phyloP scores from a whole-genome alignment of 176 grass and related monocot species.

The Olyra latifolia region DNA sequence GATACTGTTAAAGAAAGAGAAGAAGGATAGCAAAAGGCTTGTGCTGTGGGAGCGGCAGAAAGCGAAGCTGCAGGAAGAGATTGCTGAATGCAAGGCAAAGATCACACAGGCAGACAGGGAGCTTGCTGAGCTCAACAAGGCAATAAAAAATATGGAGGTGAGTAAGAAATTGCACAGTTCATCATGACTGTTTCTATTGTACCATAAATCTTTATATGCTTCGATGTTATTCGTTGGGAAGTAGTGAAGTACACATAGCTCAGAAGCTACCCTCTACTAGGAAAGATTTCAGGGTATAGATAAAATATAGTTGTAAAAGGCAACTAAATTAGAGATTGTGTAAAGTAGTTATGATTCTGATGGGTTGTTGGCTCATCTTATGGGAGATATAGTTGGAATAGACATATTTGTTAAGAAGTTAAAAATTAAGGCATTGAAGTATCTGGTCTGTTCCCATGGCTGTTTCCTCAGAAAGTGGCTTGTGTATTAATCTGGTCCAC shows the following conservation, averaged over 20 bases:
- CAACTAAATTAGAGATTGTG: neutral
- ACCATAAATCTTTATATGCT: neutral
- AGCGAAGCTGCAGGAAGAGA: slow-evolving; percentile 58
- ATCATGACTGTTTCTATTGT: neutral
- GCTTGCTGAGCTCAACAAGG: slow-evolving; percentile 53
- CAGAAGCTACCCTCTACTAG: slow-evolving; percentile 10
- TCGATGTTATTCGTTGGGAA: slow-evolving; percentile 22
- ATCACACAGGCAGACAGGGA: slow-evolving; percentile 49
- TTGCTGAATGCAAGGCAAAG: slow-evolving; percentile 55
- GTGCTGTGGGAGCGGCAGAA: slow-evolving; percentile 72
- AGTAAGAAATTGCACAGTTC: slow-evolving; percentile 28
- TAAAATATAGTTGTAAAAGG: slow-evolving; percentile 12
- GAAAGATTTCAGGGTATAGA: slow-evolving; percentile 9
- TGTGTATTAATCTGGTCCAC: neutral
- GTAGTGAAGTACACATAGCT: neutral
- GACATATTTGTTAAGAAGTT: neutral
- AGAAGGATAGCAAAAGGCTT: slow-evolving; percentile 73
- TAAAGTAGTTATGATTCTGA: neutral
- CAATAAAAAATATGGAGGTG: slow-evolving; percentile 67
- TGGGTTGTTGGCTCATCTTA: neutral
- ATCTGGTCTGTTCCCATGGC: neutral
- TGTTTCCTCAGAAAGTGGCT: neutral
- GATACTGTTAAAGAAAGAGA: slow-evolving; percentile 70
- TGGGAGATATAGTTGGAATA: slow-evolving; percentile 17
- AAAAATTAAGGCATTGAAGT: neutral